A percentile compares a stretch with the other conserved stretches of the same genome.
Conservation (phyloP, 1,284 basidiomycete genomes). For the Puccinia triticina region DNA sequence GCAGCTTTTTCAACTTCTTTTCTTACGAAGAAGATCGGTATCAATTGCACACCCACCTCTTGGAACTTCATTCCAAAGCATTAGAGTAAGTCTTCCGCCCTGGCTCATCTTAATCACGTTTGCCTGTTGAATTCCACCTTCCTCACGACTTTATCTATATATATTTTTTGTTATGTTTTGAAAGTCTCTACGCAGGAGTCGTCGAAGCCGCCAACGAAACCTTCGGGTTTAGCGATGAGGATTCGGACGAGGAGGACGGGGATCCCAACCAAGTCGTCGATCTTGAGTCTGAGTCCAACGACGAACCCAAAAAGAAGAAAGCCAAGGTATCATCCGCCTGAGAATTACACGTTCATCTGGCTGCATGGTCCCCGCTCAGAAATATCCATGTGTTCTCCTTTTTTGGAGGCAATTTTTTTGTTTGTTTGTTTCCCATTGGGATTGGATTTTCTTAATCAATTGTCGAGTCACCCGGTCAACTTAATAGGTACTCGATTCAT, state of each 20-base stretch:
- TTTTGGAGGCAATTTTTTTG: too few species aligned
- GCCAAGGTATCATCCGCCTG: slow-evolving; percentile 14
- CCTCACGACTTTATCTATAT: too few species aligned
- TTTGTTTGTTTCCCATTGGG: too few species aligned
- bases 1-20: slow-evolving; percentile 48
- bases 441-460: too few species aligned
- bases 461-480: too few species aligned
- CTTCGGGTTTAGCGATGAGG: slow-evolving; percentile 7
- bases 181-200: slow-evolving; percentile 38
- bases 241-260: slow-evolving; percentile 24
- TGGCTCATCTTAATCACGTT: too few species aligned
- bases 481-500: too few species aligned
- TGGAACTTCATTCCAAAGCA: slow-evolving; percentile 40
- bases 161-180: background rate
- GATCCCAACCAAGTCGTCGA: slow-evolving; percentile 32
- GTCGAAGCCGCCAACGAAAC: background rate
- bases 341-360: background rate
- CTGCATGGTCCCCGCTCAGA: background rate
- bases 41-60: slow-evolving; percentile 19
- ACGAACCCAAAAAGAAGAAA: slow-evolving; percentile 48
- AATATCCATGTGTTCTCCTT: too few species aligned
- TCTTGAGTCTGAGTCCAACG: slow-evolving; percentile 32
- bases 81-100: slow-evolving; percentile 27
- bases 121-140: background rate
- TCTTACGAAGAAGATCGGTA: slow-evolving; percentile 23